phyloP scores from a whole-genome alignment of 2,329 filamentous ascomycete genomes.

The Arthrocladium fulminans region DNA sequence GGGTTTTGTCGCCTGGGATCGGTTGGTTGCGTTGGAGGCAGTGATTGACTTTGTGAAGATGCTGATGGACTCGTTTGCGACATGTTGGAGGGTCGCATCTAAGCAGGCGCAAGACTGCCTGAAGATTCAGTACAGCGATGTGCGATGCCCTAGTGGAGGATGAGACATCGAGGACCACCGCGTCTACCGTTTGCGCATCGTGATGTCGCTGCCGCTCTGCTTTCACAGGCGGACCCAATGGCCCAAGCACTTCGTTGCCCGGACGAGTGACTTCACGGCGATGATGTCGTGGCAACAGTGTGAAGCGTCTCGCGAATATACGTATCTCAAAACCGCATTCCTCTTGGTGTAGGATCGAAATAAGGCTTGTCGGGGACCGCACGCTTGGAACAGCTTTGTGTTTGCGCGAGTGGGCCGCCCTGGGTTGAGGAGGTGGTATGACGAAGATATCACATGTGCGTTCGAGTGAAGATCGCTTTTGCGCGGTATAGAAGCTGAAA shows the following conservation, averaged over 20 bases:
- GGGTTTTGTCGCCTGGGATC: neutral
- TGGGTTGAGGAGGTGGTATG: neutral
- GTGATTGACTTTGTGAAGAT: conserved; percentile 4
- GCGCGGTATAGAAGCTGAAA: neutral
- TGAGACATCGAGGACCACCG: conserved; percentile 6
- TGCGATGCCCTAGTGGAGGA: neutral
- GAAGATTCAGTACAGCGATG: neutral
- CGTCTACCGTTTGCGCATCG: conserved; percentile 5
- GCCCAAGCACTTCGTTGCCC: neutral
- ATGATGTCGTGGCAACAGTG: neutral
- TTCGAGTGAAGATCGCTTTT: neutral
- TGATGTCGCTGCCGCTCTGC: neutral
- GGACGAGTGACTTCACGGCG: too few relatives aligned
- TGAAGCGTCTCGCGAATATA: neutral
- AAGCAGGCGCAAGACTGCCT: neutral
- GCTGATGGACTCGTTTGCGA: conserved; percentile 4
- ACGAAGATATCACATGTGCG: neutral
- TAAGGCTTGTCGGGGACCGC: neutral
- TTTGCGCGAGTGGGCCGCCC: neutral
- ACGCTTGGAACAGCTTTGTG: neutral
- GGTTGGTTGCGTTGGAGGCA: neutral
- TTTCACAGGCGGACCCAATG: neutral
- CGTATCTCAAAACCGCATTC: neutral
- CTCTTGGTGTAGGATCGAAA: neutral
- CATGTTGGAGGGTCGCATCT: neutral